Percentiles rank a stretch among this genome's conserved stretches.
phyloP scores from a whole-genome alignment of 1,284 basidiomycete species.

The Trametes hirsuta region DNA sequence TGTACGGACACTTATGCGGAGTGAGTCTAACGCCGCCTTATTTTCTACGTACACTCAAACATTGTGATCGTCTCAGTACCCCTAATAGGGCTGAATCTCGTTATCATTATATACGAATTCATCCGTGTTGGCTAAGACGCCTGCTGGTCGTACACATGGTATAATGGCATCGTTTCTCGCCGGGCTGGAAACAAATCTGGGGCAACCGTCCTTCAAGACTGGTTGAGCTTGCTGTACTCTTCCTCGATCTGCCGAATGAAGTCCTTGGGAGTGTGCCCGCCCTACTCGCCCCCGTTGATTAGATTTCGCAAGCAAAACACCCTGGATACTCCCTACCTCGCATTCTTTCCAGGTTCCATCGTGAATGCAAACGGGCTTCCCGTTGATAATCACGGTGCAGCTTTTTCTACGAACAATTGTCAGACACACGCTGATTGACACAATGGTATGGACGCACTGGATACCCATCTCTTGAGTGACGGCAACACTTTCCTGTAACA shows the following conservation, averaged over 20 bases:
- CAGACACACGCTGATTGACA: not conserved
- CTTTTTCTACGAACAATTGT: slow-evolving; percentile 59
- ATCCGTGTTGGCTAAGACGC: slow-evolving; percentile 54
- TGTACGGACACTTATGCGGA: slow-evolving; percentile 93
- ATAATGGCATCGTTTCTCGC: slow-evolving; percentile 6
- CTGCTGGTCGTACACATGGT: slow-evolving; percentile 14
- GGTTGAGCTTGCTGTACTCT: slow-evolving; percentile 54
- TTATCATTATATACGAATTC: slow-evolving; percentile 84
- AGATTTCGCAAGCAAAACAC: not conserved
- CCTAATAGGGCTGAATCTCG: slow-evolving; percentile 80
- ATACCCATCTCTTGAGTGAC: slow-evolving; percentile 55
- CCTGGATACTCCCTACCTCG: slow-evolving; percentile 59
- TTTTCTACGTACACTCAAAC: not conserved
- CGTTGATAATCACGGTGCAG: slow-evolving; percentile 82
- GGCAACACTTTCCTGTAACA: slow-evolving; percentile 64
- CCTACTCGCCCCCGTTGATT: slow-evolving; percentile 44
- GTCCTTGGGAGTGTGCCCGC: slow-evolving; percentile 72
- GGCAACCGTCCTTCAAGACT: too few species aligned
- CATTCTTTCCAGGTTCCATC: slow-evolving; percentile 83
- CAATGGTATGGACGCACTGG: slow-evolving; percentile 45
- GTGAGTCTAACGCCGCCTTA: slow-evolving; percentile 52
- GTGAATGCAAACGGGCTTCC: slow-evolving; percentile 71
- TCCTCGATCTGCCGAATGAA: slow-evolving; percentile 81
- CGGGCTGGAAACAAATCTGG: not conserved
- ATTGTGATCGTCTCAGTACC: slow-evolving; percentile 62